These are phyloP conservation scores for Metschnikowia bowlesiae DNA, from an alignment of 805 yeast species.

Conservation along the genomic window DNA sequence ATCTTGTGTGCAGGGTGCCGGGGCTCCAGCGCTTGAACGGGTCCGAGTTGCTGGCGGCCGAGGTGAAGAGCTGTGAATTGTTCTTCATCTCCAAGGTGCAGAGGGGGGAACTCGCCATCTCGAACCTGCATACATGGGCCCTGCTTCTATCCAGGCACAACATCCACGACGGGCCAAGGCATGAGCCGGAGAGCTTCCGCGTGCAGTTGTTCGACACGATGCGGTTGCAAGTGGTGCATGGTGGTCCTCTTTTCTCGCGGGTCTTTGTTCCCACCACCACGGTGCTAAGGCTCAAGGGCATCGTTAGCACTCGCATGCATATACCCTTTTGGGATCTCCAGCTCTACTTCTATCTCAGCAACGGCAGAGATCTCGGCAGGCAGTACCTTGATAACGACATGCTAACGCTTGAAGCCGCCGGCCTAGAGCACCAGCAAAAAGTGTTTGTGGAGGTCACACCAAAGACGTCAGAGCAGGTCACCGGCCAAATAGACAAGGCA, in stretches of 20 bases:
- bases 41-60: slow-evolving; percentile 39
- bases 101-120: slow-evolving; percentile 19
- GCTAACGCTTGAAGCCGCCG: slow-evolving; percentile 23
- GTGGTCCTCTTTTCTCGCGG: slow-evolving; percentile 9
- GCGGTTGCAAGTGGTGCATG: neutral
- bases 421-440: slow-evolving; percentile 19
- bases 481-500: no score
- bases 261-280: slow-evolving; percentile 22
- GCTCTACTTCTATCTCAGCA: slow-evolving; percentile 24
- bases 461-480: neutral
- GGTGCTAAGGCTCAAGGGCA: slow-evolving; percentile 34
- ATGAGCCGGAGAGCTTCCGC: no score
- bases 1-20: slow-evolving; percentile 44
- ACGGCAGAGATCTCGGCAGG: slow-evolving; percentile 13
- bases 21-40: slow-evolving; percentile 49
- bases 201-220: neutral
- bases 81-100: slow-evolving; percentile 54
- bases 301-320: slow-evolving; percentile 16
- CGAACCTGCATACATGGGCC: slow-evolving; percentile 37
- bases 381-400: slow-evolving; percentile 27
- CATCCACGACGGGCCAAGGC: slow-evolving; percentile 6
- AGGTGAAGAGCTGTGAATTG: slow-evolving; percentile 62
- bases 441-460: neutral
- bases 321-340: slow-evolving; percentile 22
- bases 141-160: slow-evolving; percentile 36